A percentile compares a stretch with the other conserved stretches of the same genome.
Conservation (phyloP, 192 early-diverging fungal genomes). For the Rhizophagus sp. region DNA sequence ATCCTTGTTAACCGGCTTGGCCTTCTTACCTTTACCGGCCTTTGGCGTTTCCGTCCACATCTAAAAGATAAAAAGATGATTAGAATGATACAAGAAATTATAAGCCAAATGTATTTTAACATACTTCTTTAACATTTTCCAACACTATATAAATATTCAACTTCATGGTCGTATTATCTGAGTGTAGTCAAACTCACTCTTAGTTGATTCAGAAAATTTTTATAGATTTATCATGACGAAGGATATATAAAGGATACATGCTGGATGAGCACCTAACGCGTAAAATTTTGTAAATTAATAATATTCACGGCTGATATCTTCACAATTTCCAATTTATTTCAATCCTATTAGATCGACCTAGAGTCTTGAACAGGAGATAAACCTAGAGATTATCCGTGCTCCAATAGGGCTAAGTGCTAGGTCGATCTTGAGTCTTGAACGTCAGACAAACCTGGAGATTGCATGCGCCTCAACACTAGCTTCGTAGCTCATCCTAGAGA, state of each 20-base stretch:
- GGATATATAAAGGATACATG: no score
- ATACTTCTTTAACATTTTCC: constrained; percentile 96
- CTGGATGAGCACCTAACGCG: no score
- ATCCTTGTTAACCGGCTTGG: constrained; percentile 96
- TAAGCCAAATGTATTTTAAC: constrained; percentile 5
- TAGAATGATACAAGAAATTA: neutral
- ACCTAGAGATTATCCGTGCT: neutral
- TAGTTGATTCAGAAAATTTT: no score
- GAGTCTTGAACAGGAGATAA: constrained; percentile 12
- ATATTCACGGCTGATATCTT: neutral
- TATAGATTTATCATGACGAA: no score
- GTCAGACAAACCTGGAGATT: constrained; percentile 19
- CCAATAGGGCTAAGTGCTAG: neutral
- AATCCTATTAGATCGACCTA: constrained; percentile 18
- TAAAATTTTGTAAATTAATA: constrained; percentile 12
- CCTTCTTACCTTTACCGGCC: constrained; percentile 92
- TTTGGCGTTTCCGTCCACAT: constrained; percentile 98
- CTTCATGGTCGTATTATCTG: no score
- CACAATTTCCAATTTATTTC: neutral
- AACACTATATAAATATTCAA: constrained; percentile 59
- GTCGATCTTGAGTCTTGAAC: neutral
- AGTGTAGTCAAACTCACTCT: no score
- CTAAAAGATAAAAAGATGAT: constrained; percentile 37
- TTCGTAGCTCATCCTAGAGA: constrained; percentile 17
- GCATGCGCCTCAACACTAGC: constrained; percentile 6